Base-by-base conservation (phyloP, 129 eudicot genomes). In the Artemisia tridentata region DNA sequence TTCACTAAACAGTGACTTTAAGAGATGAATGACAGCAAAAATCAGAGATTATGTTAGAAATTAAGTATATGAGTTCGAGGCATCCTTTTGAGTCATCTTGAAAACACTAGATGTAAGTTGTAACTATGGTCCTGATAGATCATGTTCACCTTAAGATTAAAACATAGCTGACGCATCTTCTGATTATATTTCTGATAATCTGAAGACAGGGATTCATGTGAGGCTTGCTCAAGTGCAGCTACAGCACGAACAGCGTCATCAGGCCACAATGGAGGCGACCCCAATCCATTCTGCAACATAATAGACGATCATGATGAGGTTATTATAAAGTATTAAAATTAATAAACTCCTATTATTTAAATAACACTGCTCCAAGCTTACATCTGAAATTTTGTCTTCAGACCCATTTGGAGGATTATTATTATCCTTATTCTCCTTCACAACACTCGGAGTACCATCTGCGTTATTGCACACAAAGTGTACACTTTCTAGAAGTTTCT, bases 111-210 rank as follows among this genome's bases (percentile, higher is more conserved):
- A 7, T 7, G 45, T 7, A 38, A 38, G 11, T 38, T 38, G 45
- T 55, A 11, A 48, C n/a, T 10, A 7, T 11, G 31, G 21, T 61
- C 60, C 11, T 73, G 25, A 54, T 65, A 20, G 46, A 65, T 3
- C 11, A 11, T 11, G 65, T 54, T 52, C 55, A 74, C 99, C 97
- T 90, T 88, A 18, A 95, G 86, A 84, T 95, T 95, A 81, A 83
- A 95, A 17, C 57, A 17, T 78, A 90, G 71, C 55, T 76, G 84
- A 62, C 99, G 72, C 97, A 95, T 79, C 84, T 95, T 95, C 72
- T 90, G 89, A 76, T 95, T 95, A 58, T 95, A 95, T 78, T 95
- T 95, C 53, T 45, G 81, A 75, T 80, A 84, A 84, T 87, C 97
- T 13, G 88, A 80, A 54, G 91, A 79, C 65, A 85, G 69, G 15